phyloP scores from a whole-genome alignment of 805 yeast genomes.

The Nakazawaea ishiwadae region DNA sequence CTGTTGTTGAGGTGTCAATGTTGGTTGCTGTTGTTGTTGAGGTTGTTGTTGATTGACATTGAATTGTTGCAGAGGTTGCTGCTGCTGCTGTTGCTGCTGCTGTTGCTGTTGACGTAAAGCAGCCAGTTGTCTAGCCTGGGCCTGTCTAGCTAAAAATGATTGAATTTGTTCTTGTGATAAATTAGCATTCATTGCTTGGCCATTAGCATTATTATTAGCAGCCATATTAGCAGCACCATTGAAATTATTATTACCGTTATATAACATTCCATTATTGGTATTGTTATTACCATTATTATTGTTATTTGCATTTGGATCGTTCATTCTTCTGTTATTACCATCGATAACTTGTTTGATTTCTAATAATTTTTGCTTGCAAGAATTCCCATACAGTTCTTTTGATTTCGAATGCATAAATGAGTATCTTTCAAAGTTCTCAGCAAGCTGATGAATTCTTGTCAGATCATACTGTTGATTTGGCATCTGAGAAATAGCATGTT shows the following conservation, averaged over 20 bases:
- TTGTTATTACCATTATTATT: constrained; percentile 6
- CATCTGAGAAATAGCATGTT: constrained; percentile 13
- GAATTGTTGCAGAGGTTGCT: constrained; percentile 16
- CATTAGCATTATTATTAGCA: constrained; percentile 23
- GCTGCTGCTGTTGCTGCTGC: constrained; percentile 23
- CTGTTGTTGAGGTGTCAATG: constrained; percentile 12
- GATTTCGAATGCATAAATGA: constrained; percentile 55
- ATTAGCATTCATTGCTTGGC: constrained; percentile 22
- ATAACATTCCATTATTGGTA: constrained; percentile 19
- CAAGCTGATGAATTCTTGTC: constrained; percentile 31
- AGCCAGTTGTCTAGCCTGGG: constrained; percentile 13
- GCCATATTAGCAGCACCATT: constrained; percentile 15
- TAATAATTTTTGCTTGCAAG: constrained; percentile 34
- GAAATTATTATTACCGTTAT: constrained; percentile 15
- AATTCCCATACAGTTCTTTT: constrained; percentile 53
- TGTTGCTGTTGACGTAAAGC: constrained; percentile 19
- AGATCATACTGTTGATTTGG: constrained; percentile 13
- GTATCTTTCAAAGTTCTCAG: constrained; percentile 68
- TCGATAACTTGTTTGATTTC: constrained; percentile 34
- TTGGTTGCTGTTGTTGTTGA: constrained; percentile 7
- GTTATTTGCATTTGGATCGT: constrained; percentile 23
- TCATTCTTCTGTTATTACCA: constrained; percentile 22
- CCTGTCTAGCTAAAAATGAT: constrained; percentile 13
- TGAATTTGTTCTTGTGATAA: constrained; percentile 16
- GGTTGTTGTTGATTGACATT: constrained; percentile 12